Percentiles rank a stretch among this genome's conserved stretches.
phyloP scores from a whole-genome alignment of 2,329 filamentous ascomycete genomes.

The Ophiostoma novo-ulmi region DNA sequence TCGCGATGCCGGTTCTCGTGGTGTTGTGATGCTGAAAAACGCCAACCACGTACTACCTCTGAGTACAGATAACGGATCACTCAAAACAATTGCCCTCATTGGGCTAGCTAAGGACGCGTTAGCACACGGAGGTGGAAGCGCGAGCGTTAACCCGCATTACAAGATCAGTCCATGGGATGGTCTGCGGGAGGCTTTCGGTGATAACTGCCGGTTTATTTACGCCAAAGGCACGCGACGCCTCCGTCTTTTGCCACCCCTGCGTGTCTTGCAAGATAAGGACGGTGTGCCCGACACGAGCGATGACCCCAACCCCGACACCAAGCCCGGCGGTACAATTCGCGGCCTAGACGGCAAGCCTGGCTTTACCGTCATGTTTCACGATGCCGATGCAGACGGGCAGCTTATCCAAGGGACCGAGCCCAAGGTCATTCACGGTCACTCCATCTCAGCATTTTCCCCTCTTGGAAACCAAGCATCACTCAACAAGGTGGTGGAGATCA shows the following conservation, averaged over 20 bases:
- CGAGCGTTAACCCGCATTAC: slow-evolving; percentile 64
- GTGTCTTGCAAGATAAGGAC: not conserved
- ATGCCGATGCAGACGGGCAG: not conserved
- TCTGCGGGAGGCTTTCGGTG: slow-evolving; percentile 48
- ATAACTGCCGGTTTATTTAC: not conserved
- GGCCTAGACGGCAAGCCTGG: not conserved
- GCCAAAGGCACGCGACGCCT: not conserved
- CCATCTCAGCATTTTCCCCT: not conserved
- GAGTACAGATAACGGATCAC: not conserved
- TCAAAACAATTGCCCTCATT: not conserved
- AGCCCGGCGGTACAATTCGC: not conserved
- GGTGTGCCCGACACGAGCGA: not conserved
- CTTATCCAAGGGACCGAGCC: not conserved
- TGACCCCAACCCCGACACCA: slow-evolving; percentile 3
- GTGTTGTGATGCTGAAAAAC: slow-evolving; percentile 60
- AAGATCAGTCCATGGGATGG: slow-evolving; percentile 59
- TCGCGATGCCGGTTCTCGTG: slow-evolving; percentile 55
- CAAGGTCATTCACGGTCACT: not conserved
- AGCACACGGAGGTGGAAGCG: slow-evolving; percentile 62
- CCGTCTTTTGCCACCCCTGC: not conserved
- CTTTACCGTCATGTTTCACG: not conserved
- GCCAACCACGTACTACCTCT: slow-evolving; percentile 55
- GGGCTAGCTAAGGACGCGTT: slow-evolving; percentile 15
- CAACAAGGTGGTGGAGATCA: not conserved
- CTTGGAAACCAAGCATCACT: not conserved